phyloP scores from a whole-genome alignment of 2,329 filamentous ascomycete genomes.

The Alternaria hordeiaustralica region DNA sequence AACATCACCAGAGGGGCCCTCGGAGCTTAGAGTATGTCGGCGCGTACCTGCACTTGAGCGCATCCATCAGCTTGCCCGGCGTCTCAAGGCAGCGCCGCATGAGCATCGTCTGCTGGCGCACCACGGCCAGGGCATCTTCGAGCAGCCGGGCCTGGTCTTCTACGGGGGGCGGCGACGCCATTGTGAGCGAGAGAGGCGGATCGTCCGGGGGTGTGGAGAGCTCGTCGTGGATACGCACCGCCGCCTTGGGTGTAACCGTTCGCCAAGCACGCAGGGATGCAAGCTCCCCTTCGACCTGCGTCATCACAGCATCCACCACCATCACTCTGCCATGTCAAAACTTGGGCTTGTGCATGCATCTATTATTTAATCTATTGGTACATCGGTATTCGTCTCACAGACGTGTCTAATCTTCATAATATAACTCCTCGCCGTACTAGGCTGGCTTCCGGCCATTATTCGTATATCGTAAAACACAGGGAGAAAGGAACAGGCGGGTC shows the following conservation, averaged over 20 bases:
- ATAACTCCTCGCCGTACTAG: constrained; percentile 3
- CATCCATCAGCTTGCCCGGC: constrained; percentile 98
- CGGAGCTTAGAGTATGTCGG: not conserved
- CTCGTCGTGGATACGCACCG: constrained; percentile 30
- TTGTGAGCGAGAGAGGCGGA: constrained; percentile 36
- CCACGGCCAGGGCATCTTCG: constrained; percentile 94
- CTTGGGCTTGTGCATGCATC: not conserved
- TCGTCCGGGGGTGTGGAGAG: constrained; percentile 39
- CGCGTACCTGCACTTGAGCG: constrained; percentile 93
- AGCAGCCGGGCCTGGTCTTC: constrained; percentile 81
- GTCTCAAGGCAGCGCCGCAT: constrained; percentile 99
- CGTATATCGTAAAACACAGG: constrained; percentile 7
- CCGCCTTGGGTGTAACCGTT: constrained; percentile 29
- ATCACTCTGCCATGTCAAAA: not conserved
- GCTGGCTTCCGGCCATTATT: constrained; percentile 10
- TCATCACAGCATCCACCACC: constrained; percentile 21
- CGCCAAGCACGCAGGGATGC: constrained; percentile 38
- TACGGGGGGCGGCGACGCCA: constrained; percentile 57
- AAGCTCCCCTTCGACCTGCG: constrained; percentile 33
- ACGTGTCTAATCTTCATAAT: constrained; percentile 1
- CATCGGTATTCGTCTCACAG: not conserved
- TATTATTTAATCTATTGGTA: constrained; percentile 7
- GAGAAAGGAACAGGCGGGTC: constrained; percentile 5
- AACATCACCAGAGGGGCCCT: not conserved
- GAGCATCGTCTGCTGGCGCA: constrained; percentile 93